These are phyloP conservation scores for Teunomyces barrocoloradensis DNA, from an alignment of 805 yeast genomes.

Conservation along the genomic window DNA sequence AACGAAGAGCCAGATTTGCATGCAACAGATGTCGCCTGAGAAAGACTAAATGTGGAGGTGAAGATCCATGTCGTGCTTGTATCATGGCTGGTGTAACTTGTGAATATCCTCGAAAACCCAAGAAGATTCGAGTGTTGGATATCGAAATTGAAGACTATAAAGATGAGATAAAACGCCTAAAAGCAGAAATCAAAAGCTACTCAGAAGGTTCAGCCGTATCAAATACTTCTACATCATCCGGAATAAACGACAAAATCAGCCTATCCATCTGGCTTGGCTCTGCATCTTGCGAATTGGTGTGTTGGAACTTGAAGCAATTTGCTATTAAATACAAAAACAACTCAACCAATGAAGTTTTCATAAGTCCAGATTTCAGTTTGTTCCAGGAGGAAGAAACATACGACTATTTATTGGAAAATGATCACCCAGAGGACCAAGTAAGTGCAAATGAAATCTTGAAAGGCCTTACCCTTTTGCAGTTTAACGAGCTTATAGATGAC, in stretches of 20 bases:
- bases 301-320: constrained; percentile 22
- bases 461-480: not conserved
- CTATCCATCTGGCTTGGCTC: constrained; percentile 22
- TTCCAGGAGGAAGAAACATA: constrained; percentile 22
- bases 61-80: constrained; percentile 23
- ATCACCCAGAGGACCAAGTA: not conserved
- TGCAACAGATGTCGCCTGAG: constrained; percentile 24
- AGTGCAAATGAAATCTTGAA: not conserved
- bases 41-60: constrained; percentile 28
- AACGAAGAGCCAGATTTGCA: constrained; percentile 14
- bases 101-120: constrained; percentile 20
- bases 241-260: constrained; percentile 8
- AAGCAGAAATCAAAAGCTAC: not conserved
- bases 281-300: constrained; percentile 23
- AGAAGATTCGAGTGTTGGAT: constrained; percentile 17
- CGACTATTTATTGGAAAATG: constrained; percentile 11
- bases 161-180: constrained; percentile 9
- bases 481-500: constrained; percentile 11
- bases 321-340: constrained; percentile 6
- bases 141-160: constrained; percentile 21
- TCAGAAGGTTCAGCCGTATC: not conserved
- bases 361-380: constrained; percentile 22
- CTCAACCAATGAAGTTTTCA: constrained; percentile 10
- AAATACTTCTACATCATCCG: not conserved
- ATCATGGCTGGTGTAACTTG: constrained; percentile 13